A percentile compares a stretch with the other conserved stretches of the same genome.
phyloP scores from a whole-genome alignment of 176 grass and related monocot species.

The Poa pratensis region DNA sequence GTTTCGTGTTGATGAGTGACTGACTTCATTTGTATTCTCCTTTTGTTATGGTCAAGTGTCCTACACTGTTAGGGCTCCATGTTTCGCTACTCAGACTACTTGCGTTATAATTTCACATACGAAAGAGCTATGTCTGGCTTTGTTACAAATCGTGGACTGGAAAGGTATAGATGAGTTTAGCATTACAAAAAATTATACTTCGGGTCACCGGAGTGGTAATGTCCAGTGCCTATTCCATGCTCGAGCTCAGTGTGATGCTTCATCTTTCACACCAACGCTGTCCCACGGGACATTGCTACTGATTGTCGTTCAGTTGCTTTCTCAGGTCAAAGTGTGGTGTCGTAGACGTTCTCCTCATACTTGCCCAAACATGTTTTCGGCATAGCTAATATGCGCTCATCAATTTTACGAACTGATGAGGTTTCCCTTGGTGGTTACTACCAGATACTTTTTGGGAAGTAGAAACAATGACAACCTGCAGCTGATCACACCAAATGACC shows the following conservation, averaged over 20 bases:
- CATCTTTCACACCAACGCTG: too few species aligned
- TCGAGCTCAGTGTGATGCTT: too few species aligned
- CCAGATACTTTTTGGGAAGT: not conserved
- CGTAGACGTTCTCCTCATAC: too few species aligned
- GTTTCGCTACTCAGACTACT: not conserved
- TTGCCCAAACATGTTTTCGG: not conserved
- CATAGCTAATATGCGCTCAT: not conserved
- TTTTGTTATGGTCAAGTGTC: not conserved
- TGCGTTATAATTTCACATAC: not conserved
- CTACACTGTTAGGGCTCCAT: not conserved
- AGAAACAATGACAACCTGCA: not conserved
- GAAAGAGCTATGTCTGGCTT: not conserved
- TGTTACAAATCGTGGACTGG: not conserved
- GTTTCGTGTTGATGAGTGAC: not conserved
- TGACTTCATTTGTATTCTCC: not conserved
- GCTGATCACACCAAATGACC: not conserved
- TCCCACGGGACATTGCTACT: not conserved
- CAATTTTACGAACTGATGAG: not conserved
- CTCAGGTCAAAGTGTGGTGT: not conserved
- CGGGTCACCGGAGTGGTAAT: not conserved
- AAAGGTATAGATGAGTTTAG: not conserved
- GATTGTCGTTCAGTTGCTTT: not conserved
- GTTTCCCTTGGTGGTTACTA: not conserved
- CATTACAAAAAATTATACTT: not conserved
- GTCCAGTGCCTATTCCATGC: not conserved